A percentile compares a stretch with the other conserved stretches of the same genome.
phyloP scores from a whole-genome alignment of 148 eudicot species.

The Dianthus caryophyllus region DNA sequence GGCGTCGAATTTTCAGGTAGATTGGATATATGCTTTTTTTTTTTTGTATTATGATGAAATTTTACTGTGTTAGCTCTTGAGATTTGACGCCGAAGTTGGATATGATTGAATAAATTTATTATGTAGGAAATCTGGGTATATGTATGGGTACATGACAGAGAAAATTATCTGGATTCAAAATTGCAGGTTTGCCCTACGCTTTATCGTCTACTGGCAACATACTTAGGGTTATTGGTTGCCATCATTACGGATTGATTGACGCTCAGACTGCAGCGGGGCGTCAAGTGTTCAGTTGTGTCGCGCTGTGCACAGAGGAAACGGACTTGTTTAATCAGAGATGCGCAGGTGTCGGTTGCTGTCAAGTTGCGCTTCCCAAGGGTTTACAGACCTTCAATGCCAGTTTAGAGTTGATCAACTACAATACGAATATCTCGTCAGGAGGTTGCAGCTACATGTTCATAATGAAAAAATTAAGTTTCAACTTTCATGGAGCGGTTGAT shows the following conservation, averaged over 20 bases:
- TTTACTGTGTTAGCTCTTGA: no score
- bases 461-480: conserved; percentile 9
- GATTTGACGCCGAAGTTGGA: no score
- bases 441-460: conserved; percentile 17
- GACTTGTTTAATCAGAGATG: conserved; percentile 13
- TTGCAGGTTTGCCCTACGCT: neutral
- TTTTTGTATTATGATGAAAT: no score
- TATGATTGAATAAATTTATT: no score
- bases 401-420: conserved; percentile 12
- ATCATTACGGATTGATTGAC: conserved; percentile 26
- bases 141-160: no score
- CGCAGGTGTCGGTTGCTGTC: conserved; percentile 25
- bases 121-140: no score
- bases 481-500: conserved; percentile 15
- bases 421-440: conserved; percentile 13
- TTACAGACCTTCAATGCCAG: conserved; percentile 10
- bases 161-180: no score
- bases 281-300: conserved; percentile 21
- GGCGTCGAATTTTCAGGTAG: neutral
- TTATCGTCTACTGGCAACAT: conserved; percentile 18
- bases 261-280: conserved; percentile 3
- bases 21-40: no score
- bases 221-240: conserved; percentile 24
- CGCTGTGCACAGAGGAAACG: conserved; percentile 19
- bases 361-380: conserved; percentile 23